Base-by-base conservation (phyloP, 176 grass and related monocot species). In the Carex cristatella region DNA sequence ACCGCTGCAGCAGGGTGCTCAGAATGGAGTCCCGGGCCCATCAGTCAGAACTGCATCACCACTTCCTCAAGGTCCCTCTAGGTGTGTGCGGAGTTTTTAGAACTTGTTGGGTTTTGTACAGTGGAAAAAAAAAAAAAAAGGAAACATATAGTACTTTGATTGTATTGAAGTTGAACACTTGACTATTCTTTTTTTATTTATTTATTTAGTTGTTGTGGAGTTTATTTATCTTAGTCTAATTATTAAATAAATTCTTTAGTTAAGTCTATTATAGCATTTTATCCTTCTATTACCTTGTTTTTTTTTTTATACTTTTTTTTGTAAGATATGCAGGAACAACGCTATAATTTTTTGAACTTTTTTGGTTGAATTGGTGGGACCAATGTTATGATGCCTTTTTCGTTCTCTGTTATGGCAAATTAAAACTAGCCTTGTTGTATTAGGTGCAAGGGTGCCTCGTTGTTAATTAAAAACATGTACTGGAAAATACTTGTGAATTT, bases 51-150 rank as follows among this genome's bases (percentile, higher is more conserved):
- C 90, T 48, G 96, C 93, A 40, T 89, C 93, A 80, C 90, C 93
- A 61, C 96, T 99, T 87, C 96, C 96, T 49, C 93, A 94, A 87
- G 96, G 96, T 15, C 87, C 87, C 79, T 94, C 96, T 99, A 99
- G 93, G 96, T 99, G 93, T 99, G 96, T 99, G 85, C 92, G 93
- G 90, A 99, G 96, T 94, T 99, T 92, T 88, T 95, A 99, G 91
- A 87, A 74, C 74, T 88, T 32, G 70, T 54, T 76, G 84, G 77
- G 81, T 88, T 94, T 90, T 92, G 62, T 83, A 83, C 15, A 83
- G 81, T n/a, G 81, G 19, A 69, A 69, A 69, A 51, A 77, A 69
- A 69, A 51, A 77, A 30, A 23, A 49, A 31, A 83, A 83, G 28
- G 81, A 66, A 32, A 69, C 8, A 32, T 83, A 67, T 65, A 57